Evolutionary conservation across 1,284 basidiomycete genomes (phyloP).

Genomic region (Volvariella volvacea): DNA sequence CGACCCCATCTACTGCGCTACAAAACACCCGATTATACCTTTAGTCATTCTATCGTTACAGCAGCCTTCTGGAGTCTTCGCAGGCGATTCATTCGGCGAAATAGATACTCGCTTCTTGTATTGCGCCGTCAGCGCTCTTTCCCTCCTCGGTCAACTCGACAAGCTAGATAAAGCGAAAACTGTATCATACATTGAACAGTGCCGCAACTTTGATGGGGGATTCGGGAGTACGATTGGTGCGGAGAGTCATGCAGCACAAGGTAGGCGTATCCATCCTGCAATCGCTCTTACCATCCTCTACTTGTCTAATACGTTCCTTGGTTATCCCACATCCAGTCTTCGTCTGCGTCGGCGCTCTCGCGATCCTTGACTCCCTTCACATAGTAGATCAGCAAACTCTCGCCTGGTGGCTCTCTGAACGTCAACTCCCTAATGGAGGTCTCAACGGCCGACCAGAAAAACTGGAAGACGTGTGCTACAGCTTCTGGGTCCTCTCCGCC

Average conservation of each 20-base stretch:
- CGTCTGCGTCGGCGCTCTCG: conserved; percentile 82
- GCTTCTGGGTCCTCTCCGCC: conserved; percentile 93
- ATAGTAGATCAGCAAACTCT: conserved; percentile 71
- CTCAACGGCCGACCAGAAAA: conserved; percentile 96
- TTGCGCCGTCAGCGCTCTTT: conserved; percentile 78
- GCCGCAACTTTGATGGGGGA: conserved; percentile 93
- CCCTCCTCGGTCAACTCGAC: conserved; percentile 70
- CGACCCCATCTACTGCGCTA: neutral
- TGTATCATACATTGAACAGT: conserved; percentile 67
- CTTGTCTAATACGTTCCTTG: conserved; percentile 4
- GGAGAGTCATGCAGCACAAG: conserved; percentile 90
- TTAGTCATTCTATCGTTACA: conserved; percentile 82
- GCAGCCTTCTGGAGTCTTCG: conserved; percentile 80
- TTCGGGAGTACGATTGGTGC: conserved; percentile 83
- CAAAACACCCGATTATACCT: neutral
- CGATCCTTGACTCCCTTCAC: conserved; percentile 81
- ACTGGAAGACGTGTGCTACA: conserved; percentile 98
- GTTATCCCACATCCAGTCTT: conserved; percentile 55
- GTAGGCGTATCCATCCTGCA: conserved; percentile 45
- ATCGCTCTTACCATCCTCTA: neutral
- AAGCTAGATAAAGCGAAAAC: conserved; percentile 61
- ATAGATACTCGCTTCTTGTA: conserved; percentile 90
- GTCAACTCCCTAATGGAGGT: conserved; percentile 90
- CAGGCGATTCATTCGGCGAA: conserved; percentile 89
- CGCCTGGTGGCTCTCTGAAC: conserved; percentile 89